Evolutionary conservation across 768 basidiomycete genomes (phyloP).

Genomic region (Galerina marginata): DNA sequence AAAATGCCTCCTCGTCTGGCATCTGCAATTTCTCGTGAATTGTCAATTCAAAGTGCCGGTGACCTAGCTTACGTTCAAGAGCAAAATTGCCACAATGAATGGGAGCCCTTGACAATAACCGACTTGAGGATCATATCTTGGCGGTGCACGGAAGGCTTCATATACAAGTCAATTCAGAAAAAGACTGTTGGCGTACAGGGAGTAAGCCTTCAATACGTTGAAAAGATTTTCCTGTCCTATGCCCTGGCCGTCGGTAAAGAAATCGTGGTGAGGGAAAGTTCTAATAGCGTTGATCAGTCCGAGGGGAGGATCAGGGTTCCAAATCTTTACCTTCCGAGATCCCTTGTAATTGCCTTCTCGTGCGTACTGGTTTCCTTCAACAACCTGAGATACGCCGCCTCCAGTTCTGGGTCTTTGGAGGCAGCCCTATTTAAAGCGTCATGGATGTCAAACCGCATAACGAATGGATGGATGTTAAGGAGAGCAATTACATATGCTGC

Average conservation of each 20-base stretch:
- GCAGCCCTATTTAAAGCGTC: conserved; percentile 66
- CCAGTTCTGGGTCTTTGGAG: conserved; percentile 89
- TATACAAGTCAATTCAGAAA: background rate
- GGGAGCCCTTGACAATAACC: conserved; percentile 98
- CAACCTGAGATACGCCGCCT: conserved; percentile 79
- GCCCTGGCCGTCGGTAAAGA: conserved; percentile 93
- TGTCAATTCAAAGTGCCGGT: conserved; percentile 10
- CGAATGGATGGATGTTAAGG: conserved; percentile 8
- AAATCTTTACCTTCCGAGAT: conserved; percentile 75
- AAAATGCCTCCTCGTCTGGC: conserved; percentile 99
- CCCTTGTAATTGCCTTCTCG: conserved; percentile 93
- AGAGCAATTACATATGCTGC: conserved; percentile 79
- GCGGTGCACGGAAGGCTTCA: background rate
- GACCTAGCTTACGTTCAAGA: conserved; percentile 75
- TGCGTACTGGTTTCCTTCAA: conserved; percentile 86
- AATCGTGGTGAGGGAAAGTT: conserved; percentile 96
- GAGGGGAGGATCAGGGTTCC: conserved; percentile 13
- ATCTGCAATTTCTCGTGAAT: conserved; percentile 58
- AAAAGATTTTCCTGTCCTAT: conserved; percentile 97
- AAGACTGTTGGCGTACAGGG: conserved; percentile 59
- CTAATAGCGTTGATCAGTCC: conserved; percentile 39
- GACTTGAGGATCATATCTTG: conserved; percentile 89
- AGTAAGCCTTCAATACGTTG: conserved; percentile 98
- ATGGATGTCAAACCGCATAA: background rate
- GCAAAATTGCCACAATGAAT: conserved; percentile 91